phyloP scores from a whole-genome alignment of 2,329 filamentous ascomycete species.

The Colletotrichum sp. region DNA sequence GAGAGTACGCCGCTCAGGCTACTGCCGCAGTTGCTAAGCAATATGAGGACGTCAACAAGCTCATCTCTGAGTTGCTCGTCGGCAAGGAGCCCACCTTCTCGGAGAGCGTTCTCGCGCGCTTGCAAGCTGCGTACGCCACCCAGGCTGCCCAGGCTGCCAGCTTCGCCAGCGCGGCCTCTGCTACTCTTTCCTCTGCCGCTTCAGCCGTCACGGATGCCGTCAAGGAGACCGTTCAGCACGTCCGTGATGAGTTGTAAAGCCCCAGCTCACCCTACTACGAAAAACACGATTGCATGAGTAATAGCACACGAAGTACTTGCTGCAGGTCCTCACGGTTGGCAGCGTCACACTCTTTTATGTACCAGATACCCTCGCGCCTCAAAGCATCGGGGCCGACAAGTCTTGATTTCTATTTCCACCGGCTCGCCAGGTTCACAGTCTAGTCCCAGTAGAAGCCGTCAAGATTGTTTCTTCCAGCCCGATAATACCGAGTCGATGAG shows the following conservation, averaged over 20 bases:
- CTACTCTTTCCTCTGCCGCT: conserved; percentile 21
- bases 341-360: conserved; percentile 12
- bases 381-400: conserved; percentile 2
- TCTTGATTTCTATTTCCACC: conserved; percentile 22
- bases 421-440: neutral
- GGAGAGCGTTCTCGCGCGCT: conserved; percentile 76
- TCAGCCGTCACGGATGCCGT: conserved; percentile 43
- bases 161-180: conserved; percentile 38
- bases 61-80: conserved; percentile 77
- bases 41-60: conserved; percentile 71
- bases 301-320: conserved; percentile 15
- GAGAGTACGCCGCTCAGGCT: conserved; percentile 65
- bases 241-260: conserved; percentile 47
- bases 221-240: conserved; percentile 40
- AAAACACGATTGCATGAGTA: conserved; percentile 20
- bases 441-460: neutral
- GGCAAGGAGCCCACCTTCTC: conserved; percentile 84
- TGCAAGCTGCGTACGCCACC: conserved; percentile 75
- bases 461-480: neutral
- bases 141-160: conserved; percentile 62
- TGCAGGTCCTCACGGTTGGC: neutral
- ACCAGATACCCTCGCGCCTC: conserved; percentile 22
- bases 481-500: neutral
- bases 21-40: conserved; percentile 59
- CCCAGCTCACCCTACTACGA: neutral